phyloP scores from a whole-genome alignment of 139 green algal species.

The Nannochloris sp. region DNA sequence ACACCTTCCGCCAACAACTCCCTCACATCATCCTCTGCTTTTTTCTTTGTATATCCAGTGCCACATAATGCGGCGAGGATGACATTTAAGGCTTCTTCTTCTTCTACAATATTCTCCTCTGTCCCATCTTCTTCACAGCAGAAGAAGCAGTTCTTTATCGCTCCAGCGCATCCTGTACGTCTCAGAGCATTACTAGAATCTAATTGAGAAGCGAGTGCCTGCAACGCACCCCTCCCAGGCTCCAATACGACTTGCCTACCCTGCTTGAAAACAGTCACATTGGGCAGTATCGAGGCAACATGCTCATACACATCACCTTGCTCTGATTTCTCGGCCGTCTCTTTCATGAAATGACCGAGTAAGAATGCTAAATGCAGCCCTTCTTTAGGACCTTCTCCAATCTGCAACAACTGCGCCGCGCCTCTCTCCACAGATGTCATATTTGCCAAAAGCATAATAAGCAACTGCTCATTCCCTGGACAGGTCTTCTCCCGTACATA shows the following conservation, averaged over 20 bases:
- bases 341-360: slow-evolving; percentile 45
- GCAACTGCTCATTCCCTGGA: slow-evolving; percentile 26
- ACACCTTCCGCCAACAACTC: slow-evolving; percentile 53
- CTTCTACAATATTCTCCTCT: slow-evolving; percentile 19
- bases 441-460: slow-evolving; percentile 74
- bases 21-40: slow-evolving; percentile 32
- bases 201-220: slow-evolving; percentile 43
- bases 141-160: slow-evolving; percentile 55
- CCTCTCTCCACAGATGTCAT: slow-evolving; percentile 56
- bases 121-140: slow-evolving; percentile 38
- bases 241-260: slow-evolving; percentile 57
- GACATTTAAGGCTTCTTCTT: slow-evolving; percentile 29
- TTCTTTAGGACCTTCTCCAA: slow-evolving; percentile 35
- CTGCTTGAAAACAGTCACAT: slow-evolving; percentile 47
- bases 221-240: slow-evolving; percentile 48
- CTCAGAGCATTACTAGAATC: slow-evolving; percentile 27
- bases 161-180: slow-evolving; percentile 31
- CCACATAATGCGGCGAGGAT: slow-evolving; percentile 47
- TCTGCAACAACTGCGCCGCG: slow-evolving; percentile 49
- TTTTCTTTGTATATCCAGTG: slow-evolving; percentile 7
- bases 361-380: slow-evolving; percentile 54
- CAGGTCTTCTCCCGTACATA: slow-evolving; percentile 42
- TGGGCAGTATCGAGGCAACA: slow-evolving; percentile 58
- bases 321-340: not conserved
- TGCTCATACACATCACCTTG: slow-evolving; percentile 50